Conservation (phyloP, 2,329 filamentous ascomycete species). For the Berkeleyomyces basicola region DNA sequence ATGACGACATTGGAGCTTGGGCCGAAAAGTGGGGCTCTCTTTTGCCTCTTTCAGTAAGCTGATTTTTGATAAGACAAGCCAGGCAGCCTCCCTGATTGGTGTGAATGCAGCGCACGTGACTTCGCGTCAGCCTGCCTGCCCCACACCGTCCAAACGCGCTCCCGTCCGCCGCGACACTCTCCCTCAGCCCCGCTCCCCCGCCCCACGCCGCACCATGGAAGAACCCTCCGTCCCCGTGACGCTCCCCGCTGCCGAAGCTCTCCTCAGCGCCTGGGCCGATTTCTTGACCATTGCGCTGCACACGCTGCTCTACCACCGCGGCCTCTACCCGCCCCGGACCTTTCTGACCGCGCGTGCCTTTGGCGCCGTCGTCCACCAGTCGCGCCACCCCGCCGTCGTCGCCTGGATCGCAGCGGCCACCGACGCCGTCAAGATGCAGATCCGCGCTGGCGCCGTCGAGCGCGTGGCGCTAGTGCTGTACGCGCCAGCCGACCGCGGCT, state of each 20-base stretch:
- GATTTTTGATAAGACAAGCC: background rate
- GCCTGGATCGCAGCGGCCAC: slow-evolving; percentile 73
- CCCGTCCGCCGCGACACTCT: background rate
- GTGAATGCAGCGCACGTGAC: slow-evolving; percentile 4
- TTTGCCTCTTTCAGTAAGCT: background rate
- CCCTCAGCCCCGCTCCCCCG: background rate
- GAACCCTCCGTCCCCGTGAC: slow-evolving; percentile 18
- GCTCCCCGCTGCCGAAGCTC: slow-evolving; percentile 30
- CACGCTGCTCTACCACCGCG: slow-evolving; percentile 69
- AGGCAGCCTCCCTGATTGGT: background rate
- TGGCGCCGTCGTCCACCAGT: slow-evolving; percentile 72
- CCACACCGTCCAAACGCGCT: background rate
- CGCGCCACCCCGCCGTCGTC: slow-evolving; percentile 71
- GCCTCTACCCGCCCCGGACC: slow-evolving; percentile 58
- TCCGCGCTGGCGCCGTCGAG: slow-evolving; percentile 38
- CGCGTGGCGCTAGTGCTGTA: slow-evolving; percentile 35
- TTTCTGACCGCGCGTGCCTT: slow-evolving; percentile 70
- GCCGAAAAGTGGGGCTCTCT: background rate
- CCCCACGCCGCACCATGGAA: background rate
- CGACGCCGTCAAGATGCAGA: slow-evolving; percentile 50
- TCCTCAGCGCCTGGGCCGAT: slow-evolving; percentile 54
- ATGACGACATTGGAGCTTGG: background rate
- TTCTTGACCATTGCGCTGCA: slow-evolving; percentile 75
- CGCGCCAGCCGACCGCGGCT: slow-evolving; percentile 12
- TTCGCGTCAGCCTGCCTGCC: slow-evolving; percentile 4